phyloP scores from a whole-genome alignment of 176 grass and related monocot species.

The Aechmea fasciata region DNA sequence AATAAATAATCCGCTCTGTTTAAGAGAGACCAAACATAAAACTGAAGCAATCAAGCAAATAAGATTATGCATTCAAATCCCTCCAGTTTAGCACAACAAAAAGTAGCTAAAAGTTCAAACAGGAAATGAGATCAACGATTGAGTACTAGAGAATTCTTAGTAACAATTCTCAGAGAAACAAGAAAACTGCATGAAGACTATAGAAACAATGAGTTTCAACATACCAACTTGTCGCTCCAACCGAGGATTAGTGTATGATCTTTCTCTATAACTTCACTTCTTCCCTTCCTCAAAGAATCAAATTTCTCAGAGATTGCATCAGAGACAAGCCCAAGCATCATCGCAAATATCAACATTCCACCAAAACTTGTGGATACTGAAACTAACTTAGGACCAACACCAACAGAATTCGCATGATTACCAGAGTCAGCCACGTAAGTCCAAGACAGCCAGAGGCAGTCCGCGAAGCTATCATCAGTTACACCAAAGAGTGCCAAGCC shows the following conservation, averaged over 20 bases:
- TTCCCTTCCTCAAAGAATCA: conserved; percentile 75
- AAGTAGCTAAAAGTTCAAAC: neutral
- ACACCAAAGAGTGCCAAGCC: conserved; percentile 56
- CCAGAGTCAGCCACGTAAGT: conserved; percentile 65
- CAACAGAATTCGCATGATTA: conserved; percentile 51
- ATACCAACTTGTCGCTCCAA: conserved; percentile 74
- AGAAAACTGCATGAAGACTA: neutral
- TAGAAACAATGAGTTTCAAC: conserved; percentile 1
- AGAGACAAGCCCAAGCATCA: conserved; percentile 80
- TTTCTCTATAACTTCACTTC: conserved; percentile 60
- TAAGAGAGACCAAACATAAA: too few relatives aligned
- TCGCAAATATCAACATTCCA: conserved; percentile 71
- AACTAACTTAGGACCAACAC: conserved; percentile 63
- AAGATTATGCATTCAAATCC: neutral
- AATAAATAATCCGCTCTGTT: too few relatives aligned
- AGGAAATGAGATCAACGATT: neutral
- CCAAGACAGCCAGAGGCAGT: conserved; percentile 69
- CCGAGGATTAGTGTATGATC: conserved; percentile 65
- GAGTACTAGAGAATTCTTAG: neutral
- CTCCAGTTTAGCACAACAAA: neutral
- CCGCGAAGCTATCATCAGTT: conserved; percentile 45
- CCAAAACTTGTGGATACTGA: conserved; percentile 66
- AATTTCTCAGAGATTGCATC: conserved; percentile 78
- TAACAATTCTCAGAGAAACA: neutral
- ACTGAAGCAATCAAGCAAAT: neutral